Evolutionary conservation across 192 early-diverging fungal species (phyloP).

Genomic region (Funneliformis geosporum): DNA sequence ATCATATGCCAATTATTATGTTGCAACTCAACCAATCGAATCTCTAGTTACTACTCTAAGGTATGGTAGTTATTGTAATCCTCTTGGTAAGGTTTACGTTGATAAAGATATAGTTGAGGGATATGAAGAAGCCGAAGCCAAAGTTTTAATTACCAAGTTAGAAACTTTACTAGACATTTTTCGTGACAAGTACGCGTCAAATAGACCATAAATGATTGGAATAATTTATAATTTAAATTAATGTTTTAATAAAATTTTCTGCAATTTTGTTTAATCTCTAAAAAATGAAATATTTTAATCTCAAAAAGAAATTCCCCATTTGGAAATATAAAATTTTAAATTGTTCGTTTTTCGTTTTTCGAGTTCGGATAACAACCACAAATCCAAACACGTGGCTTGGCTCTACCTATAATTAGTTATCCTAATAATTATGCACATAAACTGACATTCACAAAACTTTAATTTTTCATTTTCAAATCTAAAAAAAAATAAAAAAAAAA

Average conservation of each 20-base stretch:
- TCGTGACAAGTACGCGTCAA: background rate
- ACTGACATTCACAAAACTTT: too few species aligned
- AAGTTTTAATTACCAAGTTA: background rate
- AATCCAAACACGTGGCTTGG: background rate
- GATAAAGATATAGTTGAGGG: background rate
- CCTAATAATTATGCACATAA: too few species aligned
- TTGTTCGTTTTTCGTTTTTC: too few species aligned
- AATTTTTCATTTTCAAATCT: too few species aligned
- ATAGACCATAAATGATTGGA: background rate
- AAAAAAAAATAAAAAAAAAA: too few species aligned
- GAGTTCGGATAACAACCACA: background rate
- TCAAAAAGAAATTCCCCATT: background rate
- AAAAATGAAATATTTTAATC: background rate
- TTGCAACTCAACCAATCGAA: constrained; percentile 38
- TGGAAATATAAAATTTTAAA: background rate
- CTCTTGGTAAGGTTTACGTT: constrained; percentile 22
- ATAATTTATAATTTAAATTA: background rate
- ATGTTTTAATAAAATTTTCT: background rate
- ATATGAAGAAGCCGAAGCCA: background rate
- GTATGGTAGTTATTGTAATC: constrained; percentile 34
- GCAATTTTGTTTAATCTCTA: background rate
- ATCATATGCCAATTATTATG: constrained; percentile 46
- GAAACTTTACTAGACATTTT: background rate
- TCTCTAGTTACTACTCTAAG: constrained; percentile 24
- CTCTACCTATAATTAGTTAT: too few species aligned